Base-by-base conservation (phyloP, 352 stramenopile genomes). In the Thalassiosira mediterranea region DNA sequence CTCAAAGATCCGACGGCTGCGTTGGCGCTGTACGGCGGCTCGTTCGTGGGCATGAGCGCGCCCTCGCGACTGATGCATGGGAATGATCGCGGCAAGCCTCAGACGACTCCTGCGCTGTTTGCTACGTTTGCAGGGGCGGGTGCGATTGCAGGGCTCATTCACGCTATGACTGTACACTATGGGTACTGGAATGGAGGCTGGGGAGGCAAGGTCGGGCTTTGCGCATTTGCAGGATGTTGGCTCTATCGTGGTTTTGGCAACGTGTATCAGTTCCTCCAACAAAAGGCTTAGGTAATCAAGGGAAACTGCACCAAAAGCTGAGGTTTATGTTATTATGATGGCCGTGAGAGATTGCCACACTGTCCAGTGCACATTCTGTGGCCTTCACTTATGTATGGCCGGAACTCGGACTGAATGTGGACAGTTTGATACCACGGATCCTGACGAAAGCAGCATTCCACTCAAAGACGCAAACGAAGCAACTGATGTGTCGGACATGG, bases 51-150 rank as follows among this genome's bases (percentile, higher is more conserved):
- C 5, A 82, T 79, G 72, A 70, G 52, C 26, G 54, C 74, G 48
- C 77, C 77, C 13, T 82, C 76, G 31, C 46, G 72, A 64, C 64
- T 85, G 52, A 79, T 79, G 48, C 37, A 79, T 59, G 76, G 76
- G 38, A 76, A 76, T 71, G 19, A 47, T 38, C 62, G 32, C 28
- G 34, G 47, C 11, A 38, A 58, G n/a, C 62, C 56, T 8, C 57
- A 67, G 47, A 26, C 48, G 15, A 37, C 67, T 17, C 13, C 65
- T 19, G 37, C 54, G 26, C 34, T 83, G n/a, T 2, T 80, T 21
- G 31, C 25, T 3, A 66, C 70, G 15, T 85, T 85, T 57, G 46
- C 58, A 13, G 46, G 46, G 19, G 77, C 67, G 15, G 77, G 63
- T 17, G 71, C 66, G 19, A 37, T 85, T 11, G 65, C 63, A 23